Conservation (phyloP, 2,329 filamentous ascomycete species). For the Colletotrichum zoysiae region DNA sequence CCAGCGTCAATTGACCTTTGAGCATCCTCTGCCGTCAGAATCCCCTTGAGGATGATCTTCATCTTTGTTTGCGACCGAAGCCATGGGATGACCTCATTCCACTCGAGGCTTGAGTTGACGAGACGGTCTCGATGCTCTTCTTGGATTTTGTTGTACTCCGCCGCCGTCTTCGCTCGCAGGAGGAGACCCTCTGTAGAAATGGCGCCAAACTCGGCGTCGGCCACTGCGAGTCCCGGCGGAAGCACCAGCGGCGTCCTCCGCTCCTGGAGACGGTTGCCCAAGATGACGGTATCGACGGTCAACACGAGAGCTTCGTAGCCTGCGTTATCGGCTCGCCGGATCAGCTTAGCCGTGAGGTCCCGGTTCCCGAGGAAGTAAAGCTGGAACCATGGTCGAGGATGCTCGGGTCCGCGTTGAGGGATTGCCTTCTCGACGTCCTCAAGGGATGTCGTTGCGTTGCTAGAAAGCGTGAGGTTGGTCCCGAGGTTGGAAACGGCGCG, state of each 20-base stretch:
- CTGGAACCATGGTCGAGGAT: slow-evolving; percentile 45
- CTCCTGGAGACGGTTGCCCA: slow-evolving; percentile 49
- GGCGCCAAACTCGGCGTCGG: slow-evolving; percentile 41
- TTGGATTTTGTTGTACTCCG: slow-evolving; percentile 31
- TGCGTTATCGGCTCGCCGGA: slow-evolving; percentile 46
- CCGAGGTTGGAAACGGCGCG: slow-evolving; percentile 45
- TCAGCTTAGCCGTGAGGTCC: slow-evolving; percentile 43
- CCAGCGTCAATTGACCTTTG: slow-evolving; percentile 43
- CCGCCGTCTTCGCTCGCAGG: slow-evolving; percentile 34
- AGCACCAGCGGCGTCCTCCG: slow-evolving; percentile 45
- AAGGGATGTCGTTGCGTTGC: slow-evolving; percentile 46
- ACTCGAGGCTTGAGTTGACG: slow-evolving; percentile 43
- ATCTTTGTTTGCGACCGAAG: slow-evolving; percentile 45
- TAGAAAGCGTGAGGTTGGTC: slow-evolving; percentile 47
- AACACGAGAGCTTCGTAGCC: slow-evolving; percentile 48
- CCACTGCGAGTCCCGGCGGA: slow-evolving; percentile 44
- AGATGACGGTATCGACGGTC: slow-evolving; percentile 48
- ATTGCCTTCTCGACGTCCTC: slow-evolving; percentile 47
- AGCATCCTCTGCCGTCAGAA: slow-evolving; percentile 43
- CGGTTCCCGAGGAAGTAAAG: slow-evolving; percentile 45
- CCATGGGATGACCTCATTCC: slow-evolving; percentile 44
- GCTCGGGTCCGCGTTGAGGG: slow-evolving; percentile 28
- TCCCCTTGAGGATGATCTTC: slow-evolving; percentile 46
- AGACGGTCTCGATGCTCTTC: slow-evolving; percentile 32
- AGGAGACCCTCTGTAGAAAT: slow-evolving; percentile 43